Conservation (phyloP, 768 basidiomycete species). For the Suillus occidentalis region DNA sequence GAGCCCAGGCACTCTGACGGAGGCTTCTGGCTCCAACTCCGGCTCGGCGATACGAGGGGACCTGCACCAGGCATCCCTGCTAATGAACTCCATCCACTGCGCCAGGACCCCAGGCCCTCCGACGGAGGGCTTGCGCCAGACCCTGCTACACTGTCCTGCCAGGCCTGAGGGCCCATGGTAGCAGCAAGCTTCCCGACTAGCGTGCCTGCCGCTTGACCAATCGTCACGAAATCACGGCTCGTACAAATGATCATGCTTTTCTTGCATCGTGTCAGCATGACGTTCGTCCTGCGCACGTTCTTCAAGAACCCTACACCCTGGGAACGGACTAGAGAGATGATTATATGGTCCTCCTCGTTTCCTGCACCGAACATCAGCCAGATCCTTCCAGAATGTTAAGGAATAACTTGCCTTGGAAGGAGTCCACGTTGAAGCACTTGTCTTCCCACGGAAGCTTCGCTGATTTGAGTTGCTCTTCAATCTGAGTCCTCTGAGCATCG, state of each 20-base stretch:
- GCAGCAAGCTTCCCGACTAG: constrained; percentile 26
- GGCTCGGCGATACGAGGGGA: too few relatives aligned
- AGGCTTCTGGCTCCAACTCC: too few relatives aligned
- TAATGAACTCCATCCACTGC: too few relatives aligned
- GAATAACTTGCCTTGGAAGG: constrained; percentile 31
- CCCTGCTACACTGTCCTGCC: constrained; percentile 13
- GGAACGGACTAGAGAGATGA: constrained; percentile 69
- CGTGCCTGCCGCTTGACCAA: constrained; percentile 17
- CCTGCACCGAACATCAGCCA: constrained; percentile 42
- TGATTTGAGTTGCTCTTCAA: constrained; percentile 55
- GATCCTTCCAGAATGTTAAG: constrained; percentile 4
- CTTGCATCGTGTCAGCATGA: constrained; percentile 81
- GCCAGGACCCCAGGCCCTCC: too few relatives aligned
- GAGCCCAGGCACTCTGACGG: too few relatives aligned
- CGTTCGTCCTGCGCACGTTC: constrained; percentile 69
- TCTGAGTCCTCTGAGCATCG: constrained; percentile 59
- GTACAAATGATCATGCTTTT: constrained; percentile 71
- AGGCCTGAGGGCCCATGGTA: constrained; percentile 11
- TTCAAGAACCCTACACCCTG: constrained; percentile 60
- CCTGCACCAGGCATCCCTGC: too few relatives aligned
- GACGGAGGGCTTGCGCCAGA: too few relatives aligned
- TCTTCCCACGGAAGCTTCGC: constrained; percentile 54
- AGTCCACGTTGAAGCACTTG: constrained; percentile 56
- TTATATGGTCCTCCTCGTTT: constrained; percentile 76
- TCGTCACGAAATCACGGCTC: constrained; percentile 33